Conservation (phyloP, 2,329 filamentous ascomycete species). For the Dothidotthia symphoricarpi region DNA sequence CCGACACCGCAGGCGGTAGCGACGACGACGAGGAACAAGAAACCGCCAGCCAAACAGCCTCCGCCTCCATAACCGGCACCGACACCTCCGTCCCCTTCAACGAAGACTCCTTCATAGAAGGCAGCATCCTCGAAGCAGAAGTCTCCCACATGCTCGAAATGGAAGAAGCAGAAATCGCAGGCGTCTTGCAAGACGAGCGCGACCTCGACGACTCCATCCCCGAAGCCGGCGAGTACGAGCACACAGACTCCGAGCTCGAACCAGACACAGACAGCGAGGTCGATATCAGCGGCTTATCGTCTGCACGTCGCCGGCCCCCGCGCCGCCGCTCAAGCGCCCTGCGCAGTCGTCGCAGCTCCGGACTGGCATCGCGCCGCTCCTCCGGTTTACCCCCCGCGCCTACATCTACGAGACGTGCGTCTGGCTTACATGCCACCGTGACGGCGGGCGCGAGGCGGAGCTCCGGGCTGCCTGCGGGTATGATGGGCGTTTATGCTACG, state of each 20-base stretch:
- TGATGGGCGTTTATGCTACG: no score
- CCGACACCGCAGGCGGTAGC: slow-evolving; percentile 49
- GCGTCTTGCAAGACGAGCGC: slow-evolving; percentile 49
- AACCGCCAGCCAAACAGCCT: no score
- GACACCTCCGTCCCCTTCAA: slow-evolving; percentile 50
- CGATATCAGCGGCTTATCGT: slow-evolving; percentile 13
- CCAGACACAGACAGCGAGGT: slow-evolving; percentile 36
- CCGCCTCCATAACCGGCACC: no score
- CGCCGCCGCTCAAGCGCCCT: slow-evolving; percentile 7
- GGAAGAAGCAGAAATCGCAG: slow-evolving; percentile 50
- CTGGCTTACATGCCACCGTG: no score
- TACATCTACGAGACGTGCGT: no score
- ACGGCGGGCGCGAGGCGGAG: no score
- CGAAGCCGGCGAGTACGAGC: slow-evolving; percentile 54
- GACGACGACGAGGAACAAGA: slow-evolving; percentile 50
- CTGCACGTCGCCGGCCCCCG: slow-evolving; percentile 10
- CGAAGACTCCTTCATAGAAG: slow-evolving; percentile 50
- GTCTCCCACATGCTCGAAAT: slow-evolving; percentile 43
- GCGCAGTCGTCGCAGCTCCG: slow-evolving; percentile 5
- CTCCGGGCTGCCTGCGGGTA: no score
- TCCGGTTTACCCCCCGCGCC: no score
- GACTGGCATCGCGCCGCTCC: no score
- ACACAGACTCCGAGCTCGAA: slow-evolving; percentile 55
- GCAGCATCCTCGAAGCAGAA: slow-evolving; percentile 42
- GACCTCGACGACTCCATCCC: slow-evolving; percentile 54